Evolutionary conservation across 2,329 filamentous ascomycete genomes (phyloP).

Genomic region (Helicocarpus griseus): DNA sequence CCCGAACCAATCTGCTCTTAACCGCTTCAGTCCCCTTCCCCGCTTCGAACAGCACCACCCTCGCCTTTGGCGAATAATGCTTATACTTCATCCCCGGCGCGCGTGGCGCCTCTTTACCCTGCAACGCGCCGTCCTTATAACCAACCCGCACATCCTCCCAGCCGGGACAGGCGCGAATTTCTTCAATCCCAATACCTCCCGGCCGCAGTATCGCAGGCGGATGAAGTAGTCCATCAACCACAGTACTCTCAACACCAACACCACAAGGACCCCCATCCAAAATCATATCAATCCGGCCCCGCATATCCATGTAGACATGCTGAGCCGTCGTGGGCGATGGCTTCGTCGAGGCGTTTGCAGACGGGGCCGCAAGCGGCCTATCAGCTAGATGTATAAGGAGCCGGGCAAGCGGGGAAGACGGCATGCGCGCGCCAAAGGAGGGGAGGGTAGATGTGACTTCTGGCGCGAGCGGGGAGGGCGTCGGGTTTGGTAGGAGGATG

Average conservation of each 20-base stretch:
- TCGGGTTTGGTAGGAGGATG: constrained; percentile 70
- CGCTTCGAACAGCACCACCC: constrained; percentile 71
- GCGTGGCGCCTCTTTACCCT: constrained; percentile 56
- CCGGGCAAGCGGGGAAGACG: constrained; percentile 71
- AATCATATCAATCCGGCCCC: constrained; percentile 74
- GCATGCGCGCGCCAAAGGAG: constrained; percentile 88
- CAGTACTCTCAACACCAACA: constrained; percentile 92
- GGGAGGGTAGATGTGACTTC: constrained; percentile 79
- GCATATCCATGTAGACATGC: constrained; percentile 78
- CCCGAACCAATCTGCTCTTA: constrained; percentile 22
- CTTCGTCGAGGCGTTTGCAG: constrained; percentile 87
- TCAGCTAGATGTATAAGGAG: constrained; percentile 73
- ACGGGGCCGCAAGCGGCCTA: constrained; percentile 77
- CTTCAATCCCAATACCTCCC: constrained; percentile 75
- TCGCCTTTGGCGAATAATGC: constrained; percentile 88
- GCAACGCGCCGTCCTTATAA: constrained; percentile 67
- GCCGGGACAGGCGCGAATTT: constrained; percentile 61
- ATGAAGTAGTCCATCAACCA: constrained; percentile 76
- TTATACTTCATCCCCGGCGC: constrained; percentile 99
- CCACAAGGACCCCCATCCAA: constrained; percentile 78
- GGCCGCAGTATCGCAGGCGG: constrained; percentile 78
- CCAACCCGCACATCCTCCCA: constrained; percentile 72
- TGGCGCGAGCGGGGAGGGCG: constrained; percentile 62
- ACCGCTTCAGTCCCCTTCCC: constrained; percentile 24
- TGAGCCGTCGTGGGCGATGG: constrained; percentile 84